Conservation (phyloP, 192 early-diverging fungal species). For the Gryganskiella cystojenkinii region DNA sequence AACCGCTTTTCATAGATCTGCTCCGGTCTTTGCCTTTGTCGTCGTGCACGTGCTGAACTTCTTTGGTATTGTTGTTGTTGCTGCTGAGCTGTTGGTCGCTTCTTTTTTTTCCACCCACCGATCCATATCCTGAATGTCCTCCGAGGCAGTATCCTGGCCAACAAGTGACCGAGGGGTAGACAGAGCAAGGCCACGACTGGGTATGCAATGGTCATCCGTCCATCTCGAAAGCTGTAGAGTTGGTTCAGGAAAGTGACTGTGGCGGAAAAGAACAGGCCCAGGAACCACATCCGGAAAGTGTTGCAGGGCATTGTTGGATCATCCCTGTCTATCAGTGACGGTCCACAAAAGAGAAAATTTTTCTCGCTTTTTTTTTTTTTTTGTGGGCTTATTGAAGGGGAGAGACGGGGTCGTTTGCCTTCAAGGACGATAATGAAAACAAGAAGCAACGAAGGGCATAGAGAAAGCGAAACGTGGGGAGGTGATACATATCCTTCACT, state of each 20-base stretch:
- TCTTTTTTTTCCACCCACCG: not conserved
- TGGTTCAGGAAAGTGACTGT: constrained; percentile 58
- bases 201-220: constrained; percentile 42
- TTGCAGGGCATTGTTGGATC: constrained; percentile 54
- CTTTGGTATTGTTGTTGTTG: no score
- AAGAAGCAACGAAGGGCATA: no score
- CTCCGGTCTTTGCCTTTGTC: not conserved
- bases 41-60: no score
- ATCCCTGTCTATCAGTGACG: constrained; percentile 54
- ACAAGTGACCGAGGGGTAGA: constrained; percentile 54
- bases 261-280: constrained; percentile 50
- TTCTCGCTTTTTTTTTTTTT: not conserved
- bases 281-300: constrained; percentile 60
- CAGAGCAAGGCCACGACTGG: constrained; percentile 57
- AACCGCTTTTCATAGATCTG: constrained; percentile 20
- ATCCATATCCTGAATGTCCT: constrained; percentile 28
- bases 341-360: not conserved
- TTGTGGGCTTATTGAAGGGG: not conserved
- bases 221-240: constrained; percentile 57
- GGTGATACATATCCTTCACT: no score
- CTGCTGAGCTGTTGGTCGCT: no score
- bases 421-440: no score
- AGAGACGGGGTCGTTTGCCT: no score
- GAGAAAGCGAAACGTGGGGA: no score
- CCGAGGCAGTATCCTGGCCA: constrained; percentile 52